Percentiles rank a stretch among this genome's conserved stretches.
These are phyloP conservation scores for Leishmania braziliensis DNA, from an alignment of 208 protist species.

Conservation along the genomic window DNA sequence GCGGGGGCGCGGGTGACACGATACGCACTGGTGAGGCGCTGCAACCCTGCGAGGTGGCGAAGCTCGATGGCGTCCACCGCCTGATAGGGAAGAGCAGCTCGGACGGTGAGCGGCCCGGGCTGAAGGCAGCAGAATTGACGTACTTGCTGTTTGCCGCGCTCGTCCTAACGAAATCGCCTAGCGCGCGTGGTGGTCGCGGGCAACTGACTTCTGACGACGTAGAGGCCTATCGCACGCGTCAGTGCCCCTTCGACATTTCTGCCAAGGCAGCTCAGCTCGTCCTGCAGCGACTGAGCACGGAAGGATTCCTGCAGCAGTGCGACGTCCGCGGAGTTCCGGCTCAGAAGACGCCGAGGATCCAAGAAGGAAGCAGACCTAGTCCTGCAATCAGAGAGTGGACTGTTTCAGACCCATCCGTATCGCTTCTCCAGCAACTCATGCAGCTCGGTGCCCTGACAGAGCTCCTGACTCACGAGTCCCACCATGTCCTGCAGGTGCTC, in stretches of 20 bases:
- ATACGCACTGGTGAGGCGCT: not conserved
- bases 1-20: not conserved
- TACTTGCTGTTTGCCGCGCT: slow-evolving; percentile 66
- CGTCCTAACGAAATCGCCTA: slow-evolving; percentile 47
- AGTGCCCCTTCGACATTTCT: slow-evolving; percentile 60
- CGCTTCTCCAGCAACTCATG: slow-evolving; percentile 26
- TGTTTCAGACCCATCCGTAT: slow-evolving; percentile 24
- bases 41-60: not conserved
- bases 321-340: not conserved
- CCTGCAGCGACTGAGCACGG: slow-evolving; percentile 35
- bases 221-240: slow-evolving; percentile 47
- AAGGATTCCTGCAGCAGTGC: slow-evolving; percentile 30
- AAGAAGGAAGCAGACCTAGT: not conserved
- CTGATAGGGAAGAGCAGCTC: not conserved
- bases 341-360: not conserved
- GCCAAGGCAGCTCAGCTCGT: slow-evolving; percentile 24
- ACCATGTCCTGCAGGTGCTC: slow-evolving; percentile 22
- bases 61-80: not conserved
- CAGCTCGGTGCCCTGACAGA: slow-evolving; percentile 19
- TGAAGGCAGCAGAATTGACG: slow-evolving; percentile 28
- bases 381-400: slow-evolving; percentile 13
- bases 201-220: slow-evolving; percentile 45
- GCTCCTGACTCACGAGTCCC: slow-evolving; percentile 22
- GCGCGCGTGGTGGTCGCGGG: slow-evolving; percentile 49
- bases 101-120: not conserved